Conservation (phyloP, 2,329 filamentous ascomycete genomes). For the Scedosporium minutisporum region DNA sequence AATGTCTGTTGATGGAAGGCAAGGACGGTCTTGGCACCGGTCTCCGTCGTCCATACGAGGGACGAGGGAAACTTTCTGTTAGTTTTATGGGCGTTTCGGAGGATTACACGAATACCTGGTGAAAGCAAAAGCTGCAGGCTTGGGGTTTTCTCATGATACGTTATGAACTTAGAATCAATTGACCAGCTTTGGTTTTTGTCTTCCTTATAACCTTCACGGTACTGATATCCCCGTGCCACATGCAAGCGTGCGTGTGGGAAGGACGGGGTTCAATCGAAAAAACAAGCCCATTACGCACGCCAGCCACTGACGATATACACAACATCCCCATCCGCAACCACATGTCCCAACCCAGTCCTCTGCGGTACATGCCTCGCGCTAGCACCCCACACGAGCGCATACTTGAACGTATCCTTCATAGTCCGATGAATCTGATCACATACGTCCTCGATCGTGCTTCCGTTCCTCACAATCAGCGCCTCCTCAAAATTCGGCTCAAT, state of each 20-base stretch:
- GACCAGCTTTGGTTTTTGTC: conserved; percentile 1
- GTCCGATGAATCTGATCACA: conserved; percentile 91
- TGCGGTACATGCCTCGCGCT: conserved; percentile 93
- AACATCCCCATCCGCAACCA: conserved; percentile 62
- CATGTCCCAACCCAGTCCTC: conserved; percentile 75
- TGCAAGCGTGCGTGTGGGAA: neutral
- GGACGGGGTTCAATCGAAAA: neutral
- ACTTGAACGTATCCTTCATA: conserved; percentile 98
- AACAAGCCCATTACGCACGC: conserved; percentile 37
- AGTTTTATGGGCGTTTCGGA: neutral
- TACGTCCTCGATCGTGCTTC: conserved; percentile 89
- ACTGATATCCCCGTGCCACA: neutral
- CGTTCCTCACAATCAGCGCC: conserved; percentile 82
- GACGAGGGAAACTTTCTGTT: neutral
- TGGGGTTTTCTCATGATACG: conserved; percentile 4
- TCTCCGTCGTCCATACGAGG: neutral
- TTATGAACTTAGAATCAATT: conserved; percentile 6
- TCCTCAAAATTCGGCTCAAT: conserved; percentile 81
- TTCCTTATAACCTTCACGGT: neutral
- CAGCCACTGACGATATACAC: conserved; percentile 58
- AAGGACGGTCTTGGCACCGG: neutral
- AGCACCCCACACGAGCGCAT: conserved; percentile 94
- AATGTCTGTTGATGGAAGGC: conserved; percentile 8
- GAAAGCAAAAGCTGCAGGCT: neutral
- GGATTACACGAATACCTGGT: neutral